Base-by-base conservation (phyloP, 441 rosid species). In the Flueggea neowawraea region DNA sequence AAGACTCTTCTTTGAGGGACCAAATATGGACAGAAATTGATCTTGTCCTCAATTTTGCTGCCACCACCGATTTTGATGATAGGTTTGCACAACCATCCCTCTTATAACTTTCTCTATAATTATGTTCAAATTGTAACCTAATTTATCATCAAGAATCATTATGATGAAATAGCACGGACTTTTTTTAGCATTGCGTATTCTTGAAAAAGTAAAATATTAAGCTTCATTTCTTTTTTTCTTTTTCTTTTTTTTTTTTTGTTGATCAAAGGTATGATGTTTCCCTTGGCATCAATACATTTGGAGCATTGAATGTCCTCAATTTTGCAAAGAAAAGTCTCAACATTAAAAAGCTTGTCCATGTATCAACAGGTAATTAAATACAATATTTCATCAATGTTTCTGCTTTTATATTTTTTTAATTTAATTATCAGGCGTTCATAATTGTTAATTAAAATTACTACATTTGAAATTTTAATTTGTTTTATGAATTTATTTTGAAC, bases 281-380 rank as follows among this genome's bases (percentile, higher is more conserved):
- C 0, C 47, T 82, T 5, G 68, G 53, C n/a, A 60, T 71, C 52
- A 78, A 84, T 44, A 67, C 84, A 12, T 10, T 71, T 31, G 90
- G 85, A 54, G 76, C 84, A 4, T 36, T 56, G 56, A 52, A 80
- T 66, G 78, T 76, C 15, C 6, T 82, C 41, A 66, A 57, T 53
- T 84, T 80, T 54, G 82, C 81, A 2, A 82, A 80, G 68, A 70
- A 62, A 71, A 82, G 89, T 49, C 16, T 10, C 28, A 55, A 69
- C 1, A 1, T 73, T 10, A 61, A 74, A 50, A 56, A 76, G 56
- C 69, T 80, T 50, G 67, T 72, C 39, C 86, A 82, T 57, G 82
- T 82, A 10, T 82, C 90, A 11, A 82, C 90, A 0, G 84, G 90
- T 85, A 39, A 16, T n/a, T 66, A 28, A 54, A 3, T 36, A 13